phyloP scores from a whole-genome alignment of 2,329 filamentous ascomycete species.

The Sporothrix euskadiensis region DNA sequence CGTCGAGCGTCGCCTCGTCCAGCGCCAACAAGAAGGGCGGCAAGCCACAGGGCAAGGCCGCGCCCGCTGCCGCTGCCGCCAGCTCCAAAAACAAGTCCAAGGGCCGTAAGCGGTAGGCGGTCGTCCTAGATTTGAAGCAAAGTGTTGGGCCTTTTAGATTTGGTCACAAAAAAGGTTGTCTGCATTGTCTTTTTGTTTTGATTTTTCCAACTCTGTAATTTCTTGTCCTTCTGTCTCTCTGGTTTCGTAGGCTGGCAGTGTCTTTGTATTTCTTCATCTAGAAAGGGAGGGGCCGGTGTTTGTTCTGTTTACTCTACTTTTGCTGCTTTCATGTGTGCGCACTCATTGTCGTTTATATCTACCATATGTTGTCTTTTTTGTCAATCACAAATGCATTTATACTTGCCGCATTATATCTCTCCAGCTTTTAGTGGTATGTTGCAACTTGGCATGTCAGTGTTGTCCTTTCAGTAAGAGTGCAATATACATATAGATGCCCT shows the following conservation, averaged over 20 bases:
- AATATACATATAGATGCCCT: background rate
- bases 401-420: background rate
- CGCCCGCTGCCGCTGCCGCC: background rate
- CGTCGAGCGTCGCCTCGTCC: slow-evolving; percentile 82
- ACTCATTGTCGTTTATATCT: background rate
- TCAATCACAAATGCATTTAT: background rate
- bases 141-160: background rate
- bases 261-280: slow-evolving; percentile 10
- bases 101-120: slow-evolving; percentile 30
- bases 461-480: background rate
- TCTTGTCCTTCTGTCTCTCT: background rate
- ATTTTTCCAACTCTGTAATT: background rate
- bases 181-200: background rate
- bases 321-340: background rate
- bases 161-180: background rate
- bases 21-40: slow-evolving; percentile 46
- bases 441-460: background rate
- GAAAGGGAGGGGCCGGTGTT: slow-evolving; percentile 19
- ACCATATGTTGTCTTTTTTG: background rate
- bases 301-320: background rate
- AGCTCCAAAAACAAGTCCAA: slow-evolving; percentile 32
- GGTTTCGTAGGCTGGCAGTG: background rate
- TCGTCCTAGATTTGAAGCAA: background rate
- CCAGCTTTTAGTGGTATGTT: background rate
- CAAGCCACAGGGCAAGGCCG: slow-evolving; percentile 46